Evolutionary conservation across 495 filamentous ascomycete species (phyloP).

Genomic region (Penicillium lagena): DNA sequence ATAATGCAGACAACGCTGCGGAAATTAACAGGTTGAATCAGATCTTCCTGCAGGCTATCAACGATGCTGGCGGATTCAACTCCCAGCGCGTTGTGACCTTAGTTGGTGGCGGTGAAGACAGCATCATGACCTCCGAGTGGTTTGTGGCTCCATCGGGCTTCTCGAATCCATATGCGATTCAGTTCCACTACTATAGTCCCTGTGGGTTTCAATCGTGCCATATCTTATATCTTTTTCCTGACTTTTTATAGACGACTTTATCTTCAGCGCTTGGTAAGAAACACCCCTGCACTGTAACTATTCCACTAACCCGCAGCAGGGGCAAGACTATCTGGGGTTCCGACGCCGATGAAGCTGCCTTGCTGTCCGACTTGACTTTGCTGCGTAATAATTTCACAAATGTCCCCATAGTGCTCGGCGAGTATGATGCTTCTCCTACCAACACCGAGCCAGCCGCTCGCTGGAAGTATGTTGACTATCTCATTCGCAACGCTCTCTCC

Average conservation of each 20-base stretch:
- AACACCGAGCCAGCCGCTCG: conserved; percentile 48
- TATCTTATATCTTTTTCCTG: too few relatives aligned
- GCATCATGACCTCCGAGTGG: conserved; percentile 46
- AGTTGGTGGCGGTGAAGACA: conserved; percentile 44
- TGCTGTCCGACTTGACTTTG: conserved; percentile 44
- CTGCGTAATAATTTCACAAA: conserved; percentile 48
- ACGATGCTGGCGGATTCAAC: conserved; percentile 51
- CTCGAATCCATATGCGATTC: conserved; percentile 53
- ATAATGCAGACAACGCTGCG: conserved; percentile 40
- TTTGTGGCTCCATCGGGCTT: conserved; percentile 43
- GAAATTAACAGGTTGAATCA: conserved; percentile 50
- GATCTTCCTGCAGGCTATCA: conserved; percentile 51
- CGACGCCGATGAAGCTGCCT: conserved; percentile 41
- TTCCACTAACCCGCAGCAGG: conserved; percentile 15
- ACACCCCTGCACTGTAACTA: too few relatives aligned
- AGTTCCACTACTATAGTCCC: conserved; percentile 60
- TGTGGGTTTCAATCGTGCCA: conserved; percentile 23
- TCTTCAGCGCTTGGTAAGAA: conserved; percentile 38
- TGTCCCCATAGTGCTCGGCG: conserved; percentile 52
- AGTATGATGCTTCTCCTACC: conserved; percentile 44
- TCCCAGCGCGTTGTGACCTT: conserved; percentile 50
- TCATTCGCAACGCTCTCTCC: conserved; percentile 39
- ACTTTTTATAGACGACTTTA: conserved; percentile 37
- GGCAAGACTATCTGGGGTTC: conserved; percentile 58
- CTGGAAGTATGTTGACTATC: conserved; percentile 53